Conservation (phyloP, 306 rosid genomes). For the Purshia tridentata region DNA sequence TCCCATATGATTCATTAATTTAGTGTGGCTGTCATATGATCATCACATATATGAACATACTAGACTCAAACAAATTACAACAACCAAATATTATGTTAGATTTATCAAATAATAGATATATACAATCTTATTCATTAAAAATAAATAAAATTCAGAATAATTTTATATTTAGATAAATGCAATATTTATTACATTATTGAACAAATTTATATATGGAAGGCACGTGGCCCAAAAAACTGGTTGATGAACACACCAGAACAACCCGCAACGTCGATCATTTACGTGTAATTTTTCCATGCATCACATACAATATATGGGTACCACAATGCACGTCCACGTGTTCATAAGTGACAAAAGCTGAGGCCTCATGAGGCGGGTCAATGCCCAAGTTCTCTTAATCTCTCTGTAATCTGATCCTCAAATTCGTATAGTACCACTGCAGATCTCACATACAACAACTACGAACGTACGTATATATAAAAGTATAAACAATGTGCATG, state of each 20-base stretch:
- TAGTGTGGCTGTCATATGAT: too few relatives aligned
- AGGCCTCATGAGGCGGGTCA: not conserved
- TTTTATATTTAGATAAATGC: too few relatives aligned
- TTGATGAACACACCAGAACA: conserved; percentile 16
- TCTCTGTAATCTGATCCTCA: not conserved
- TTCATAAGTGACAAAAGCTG: conserved; percentile 2
- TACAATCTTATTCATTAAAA: too few relatives aligned
- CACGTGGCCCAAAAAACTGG: not conserved
- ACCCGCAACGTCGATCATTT: conserved; percentile 4
- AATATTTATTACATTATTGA: too few relatives aligned
- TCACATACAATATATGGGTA: not conserved
- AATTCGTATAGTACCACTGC: not conserved
- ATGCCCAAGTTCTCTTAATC: not conserved
- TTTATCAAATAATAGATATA: too few relatives aligned
- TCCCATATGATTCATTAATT: too few relatives aligned
- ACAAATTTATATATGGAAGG: not conserved
- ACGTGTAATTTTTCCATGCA: conserved; percentile 31
- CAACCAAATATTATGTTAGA: too few relatives aligned
- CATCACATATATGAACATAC: too few relatives aligned
- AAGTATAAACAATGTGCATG: conserved; percentile 21
- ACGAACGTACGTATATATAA: not conserved
- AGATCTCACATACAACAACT: conserved; percentile 7
- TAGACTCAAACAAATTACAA: too few relatives aligned
- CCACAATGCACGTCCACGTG: conserved; percentile 25
- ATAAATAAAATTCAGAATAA: too few relatives aligned